Evolutionary conservation across 345 rosid species (phyloP).

Genomic region (Limnanthes douglasii): DNA sequence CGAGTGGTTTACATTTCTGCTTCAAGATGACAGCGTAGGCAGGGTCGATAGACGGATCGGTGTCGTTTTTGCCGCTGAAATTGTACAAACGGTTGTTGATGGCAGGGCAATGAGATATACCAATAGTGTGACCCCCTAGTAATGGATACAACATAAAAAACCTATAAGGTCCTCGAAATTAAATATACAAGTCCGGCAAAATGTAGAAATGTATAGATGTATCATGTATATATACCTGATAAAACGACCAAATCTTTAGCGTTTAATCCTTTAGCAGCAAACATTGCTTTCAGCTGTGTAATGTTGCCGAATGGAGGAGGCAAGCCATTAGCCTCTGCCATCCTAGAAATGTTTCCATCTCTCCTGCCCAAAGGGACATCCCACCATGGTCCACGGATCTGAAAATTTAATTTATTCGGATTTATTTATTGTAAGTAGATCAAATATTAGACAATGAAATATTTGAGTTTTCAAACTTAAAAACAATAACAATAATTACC

Average conservation of each 20-base stretch:
- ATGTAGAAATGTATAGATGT: background rate
- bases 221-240: slow-evolving; percentile 11
- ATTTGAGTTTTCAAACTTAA: background rate
- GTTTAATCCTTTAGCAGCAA: slow-evolving; percentile 19
- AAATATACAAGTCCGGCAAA: background rate
- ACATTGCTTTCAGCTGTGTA: slow-evolving; percentile 10
- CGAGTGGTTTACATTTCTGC: slow-evolving; percentile 21
- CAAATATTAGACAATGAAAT: background rate
- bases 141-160: background rate
- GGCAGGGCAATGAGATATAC: slow-evolving; percentile 21
- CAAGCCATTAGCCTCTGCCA: slow-evolving; percentile 12
- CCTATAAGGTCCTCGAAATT: background rate
- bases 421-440: background rate
- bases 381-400: slow-evolving; percentile 52
- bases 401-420: background rate
- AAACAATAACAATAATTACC: slow-evolving; percentile 13
- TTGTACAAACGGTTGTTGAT: slow-evolving; percentile 23
- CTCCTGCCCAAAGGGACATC: slow-evolving; percentile 40
- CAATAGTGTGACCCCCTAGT: slow-evolving; percentile 33
- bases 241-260: slow-evolving; percentile 22
- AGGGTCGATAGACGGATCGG: slow-evolving; percentile 29
- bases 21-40: slow-evolving; percentile 16
- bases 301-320: slow-evolving; percentile 22
- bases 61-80: slow-evolving; percentile 31
- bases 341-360: slow-evolving; percentile 37